Conservation (phyloP, 2,329 filamentous ascomycete species). For the Fusarium veterinarium region DNA sequence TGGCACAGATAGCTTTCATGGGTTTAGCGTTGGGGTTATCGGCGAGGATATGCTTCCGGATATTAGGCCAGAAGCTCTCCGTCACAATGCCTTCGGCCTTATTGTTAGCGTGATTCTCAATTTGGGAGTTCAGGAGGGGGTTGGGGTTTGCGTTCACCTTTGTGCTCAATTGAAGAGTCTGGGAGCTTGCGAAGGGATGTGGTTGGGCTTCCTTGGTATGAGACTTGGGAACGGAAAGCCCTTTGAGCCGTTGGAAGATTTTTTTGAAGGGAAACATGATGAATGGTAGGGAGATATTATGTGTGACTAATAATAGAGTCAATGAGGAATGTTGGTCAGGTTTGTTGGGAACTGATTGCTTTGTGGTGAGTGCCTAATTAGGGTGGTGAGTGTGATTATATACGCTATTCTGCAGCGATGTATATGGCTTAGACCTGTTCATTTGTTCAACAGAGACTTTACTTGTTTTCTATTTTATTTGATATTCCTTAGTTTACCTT, state of each 20-base stretch:
- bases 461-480: rapidly evolving
- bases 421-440: rapidly evolving
- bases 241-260: neutral
- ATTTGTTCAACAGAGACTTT: neutral
- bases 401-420: rapidly evolving
- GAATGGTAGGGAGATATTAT: no score
- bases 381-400: rapidly evolving
- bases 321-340: no score
- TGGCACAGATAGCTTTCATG: neutral
- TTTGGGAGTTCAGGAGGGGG: no score
- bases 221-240: neutral
- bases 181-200: no score
- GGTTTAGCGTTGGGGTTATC: neutral
- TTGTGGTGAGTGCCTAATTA: rapidly evolving
- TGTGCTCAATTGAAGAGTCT: no score
- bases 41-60: neutral
- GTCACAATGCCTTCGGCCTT: neutral
- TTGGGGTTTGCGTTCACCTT: neutral
- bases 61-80: neutral
- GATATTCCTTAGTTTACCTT: rapidly evolving
- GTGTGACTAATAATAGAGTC: neutral
- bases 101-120: neutral
- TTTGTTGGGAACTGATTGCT: no score
- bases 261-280: neutral
- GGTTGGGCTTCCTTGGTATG: no score